Evolutionary conservation across 2,329 filamentous ascomycete genomes (phyloP).

Genomic region (Lizonia empirigonia): DNA sequence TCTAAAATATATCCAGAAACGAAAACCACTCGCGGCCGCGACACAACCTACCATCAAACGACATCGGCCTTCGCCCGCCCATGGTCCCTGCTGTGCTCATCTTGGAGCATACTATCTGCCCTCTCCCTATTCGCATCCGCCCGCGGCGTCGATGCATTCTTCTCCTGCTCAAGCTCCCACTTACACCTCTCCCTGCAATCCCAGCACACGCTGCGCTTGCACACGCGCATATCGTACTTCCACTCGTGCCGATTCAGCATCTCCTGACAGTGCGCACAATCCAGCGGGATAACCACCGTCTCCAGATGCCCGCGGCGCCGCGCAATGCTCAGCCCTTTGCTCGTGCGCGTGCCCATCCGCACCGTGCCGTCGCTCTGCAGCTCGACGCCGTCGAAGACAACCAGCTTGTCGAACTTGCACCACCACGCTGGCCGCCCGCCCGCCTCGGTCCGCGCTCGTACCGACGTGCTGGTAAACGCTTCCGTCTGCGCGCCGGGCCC

Average conservation of each 20-base stretch:
- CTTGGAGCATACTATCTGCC: constrained; percentile 41
- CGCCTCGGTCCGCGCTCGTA: constrained; percentile 36
- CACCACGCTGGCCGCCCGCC: constrained; percentile 39
- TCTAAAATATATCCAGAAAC: constrained; percentile 5
- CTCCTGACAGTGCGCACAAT: constrained; percentile 40
- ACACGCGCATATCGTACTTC: constrained; percentile 44
- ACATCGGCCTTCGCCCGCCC: neutral
- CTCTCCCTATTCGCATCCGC: constrained; percentile 30
- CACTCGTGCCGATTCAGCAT: constrained; percentile 44
- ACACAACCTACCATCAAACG: neutral
- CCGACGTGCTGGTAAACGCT: constrained; percentile 34
- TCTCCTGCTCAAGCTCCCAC: constrained; percentile 37
- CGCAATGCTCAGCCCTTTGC: constrained; percentile 42
- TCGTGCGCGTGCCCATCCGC: constrained; percentile 32
- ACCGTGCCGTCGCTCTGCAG: constrained; percentile 14
- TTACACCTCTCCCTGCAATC: constrained; percentile 42
- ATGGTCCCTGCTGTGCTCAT: constrained; percentile 18
- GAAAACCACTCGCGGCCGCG: neutral
- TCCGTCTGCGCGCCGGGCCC: constrained; percentile 28
- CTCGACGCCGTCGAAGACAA: constrained; percentile 41
- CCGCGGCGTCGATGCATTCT: constrained; percentile 15
- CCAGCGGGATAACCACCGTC: constrained; percentile 39
- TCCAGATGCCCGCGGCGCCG: constrained; percentile 36
- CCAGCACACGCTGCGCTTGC: constrained; percentile 42
- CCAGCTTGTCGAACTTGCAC: constrained; percentile 44